phyloP scores from a whole-genome alignment of 2,329 filamentous ascomycete genomes.

The Juglanconis oblonga region DNA sequence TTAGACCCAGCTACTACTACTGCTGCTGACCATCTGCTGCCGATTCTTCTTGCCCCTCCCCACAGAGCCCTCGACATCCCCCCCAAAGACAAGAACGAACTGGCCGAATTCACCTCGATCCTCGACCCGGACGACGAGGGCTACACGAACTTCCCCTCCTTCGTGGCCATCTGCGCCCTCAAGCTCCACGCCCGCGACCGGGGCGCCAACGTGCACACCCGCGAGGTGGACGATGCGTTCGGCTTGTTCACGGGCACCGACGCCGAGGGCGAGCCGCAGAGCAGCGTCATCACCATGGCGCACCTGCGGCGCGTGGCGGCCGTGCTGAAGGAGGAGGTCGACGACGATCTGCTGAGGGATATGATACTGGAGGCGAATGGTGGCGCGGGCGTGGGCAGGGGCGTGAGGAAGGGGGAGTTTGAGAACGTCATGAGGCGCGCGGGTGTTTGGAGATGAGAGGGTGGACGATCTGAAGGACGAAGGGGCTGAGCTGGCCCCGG shows the following conservation, averaged over 20 bases:
- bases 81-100: constrained; percentile 61
- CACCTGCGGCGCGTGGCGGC: constrained; percentile 77
- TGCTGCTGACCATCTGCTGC: no score
- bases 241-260: constrained; percentile 68
- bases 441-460: constrained; percentile 78
- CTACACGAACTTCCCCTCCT: constrained; percentile 73
- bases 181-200: constrained; percentile 67
- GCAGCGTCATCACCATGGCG: constrained; percentile 67
- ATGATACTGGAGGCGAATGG: constrained; percentile 96
- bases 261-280: constrained; percentile 3
- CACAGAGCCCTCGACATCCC: constrained; percentile 78
- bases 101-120: constrained; percentile 72
- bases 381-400: constrained; percentile 65
- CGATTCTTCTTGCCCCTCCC: not conserved
- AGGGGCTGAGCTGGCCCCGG: not conserved
- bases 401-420: constrained; percentile 78
- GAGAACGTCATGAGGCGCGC: constrained; percentile 81
- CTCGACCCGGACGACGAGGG: constrained; percentile 82
- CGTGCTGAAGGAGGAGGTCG: constrained; percentile 78
- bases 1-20: no score
- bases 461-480: constrained; percentile 70
- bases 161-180: constrained; percentile 83
- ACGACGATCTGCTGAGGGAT: constrained; percentile 79
- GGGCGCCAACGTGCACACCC: constrained; percentile 45
- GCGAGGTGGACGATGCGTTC: constrained; percentile 80